A percentile compares a stretch with the other conserved stretches of the same genome.
Evolutionary conservation across 352 stramenopile species (phyloP).

Genomic region (Globisporangium sylvaticum): DNA sequence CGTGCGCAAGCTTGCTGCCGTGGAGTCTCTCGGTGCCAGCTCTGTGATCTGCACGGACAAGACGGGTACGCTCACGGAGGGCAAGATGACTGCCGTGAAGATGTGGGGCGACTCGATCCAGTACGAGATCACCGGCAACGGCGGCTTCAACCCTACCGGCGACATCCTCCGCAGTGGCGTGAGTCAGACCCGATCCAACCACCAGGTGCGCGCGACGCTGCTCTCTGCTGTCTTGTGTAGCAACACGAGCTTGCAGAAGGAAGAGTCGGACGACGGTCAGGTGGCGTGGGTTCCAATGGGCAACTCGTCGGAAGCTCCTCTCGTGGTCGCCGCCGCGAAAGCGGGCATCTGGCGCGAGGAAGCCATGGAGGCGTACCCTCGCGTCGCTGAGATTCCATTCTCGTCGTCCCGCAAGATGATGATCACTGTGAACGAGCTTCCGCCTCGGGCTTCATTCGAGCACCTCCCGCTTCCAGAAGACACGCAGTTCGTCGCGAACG

Average conservation of each 20-base stretch:
- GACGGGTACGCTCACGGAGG: conserved; percentile 90
- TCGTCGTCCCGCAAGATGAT: conserved; percentile 94
- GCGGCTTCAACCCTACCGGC: conserved; percentile 43
- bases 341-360: conserved; percentile 51
- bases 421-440: conserved; percentile 66
- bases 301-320: conserved; percentile 66
- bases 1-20: conserved; percentile 77
- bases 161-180: conserved; percentile 47
- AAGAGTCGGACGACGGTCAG: conserved; percentile 34
- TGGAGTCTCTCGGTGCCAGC: conserved; percentile 84
- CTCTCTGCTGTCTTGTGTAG: conserved; percentile 60
- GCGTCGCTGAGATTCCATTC: conserved; percentile 90
- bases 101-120: conserved; percentile 59
- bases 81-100: conserved; percentile 78
- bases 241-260: conserved; percentile 63
- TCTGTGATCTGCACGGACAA: conserved; percentile 93
- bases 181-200: conserved; percentile 38
- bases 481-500: conserved; percentile 45
- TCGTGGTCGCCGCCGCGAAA: conserved; percentile 63
- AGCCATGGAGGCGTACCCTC: conserved; percentile 43
- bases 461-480: conserved; percentile 34
- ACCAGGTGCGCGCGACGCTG: conserved; percentile 41
- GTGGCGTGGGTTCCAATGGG: conserved; percentile 52
- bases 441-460: conserved; percentile 29
- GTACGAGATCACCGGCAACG: conserved; percentile 46